phyloP scores from a whole-genome alignment of 495 filamentous ascomycete genomes.

The Tuber calosporum region DNA sequence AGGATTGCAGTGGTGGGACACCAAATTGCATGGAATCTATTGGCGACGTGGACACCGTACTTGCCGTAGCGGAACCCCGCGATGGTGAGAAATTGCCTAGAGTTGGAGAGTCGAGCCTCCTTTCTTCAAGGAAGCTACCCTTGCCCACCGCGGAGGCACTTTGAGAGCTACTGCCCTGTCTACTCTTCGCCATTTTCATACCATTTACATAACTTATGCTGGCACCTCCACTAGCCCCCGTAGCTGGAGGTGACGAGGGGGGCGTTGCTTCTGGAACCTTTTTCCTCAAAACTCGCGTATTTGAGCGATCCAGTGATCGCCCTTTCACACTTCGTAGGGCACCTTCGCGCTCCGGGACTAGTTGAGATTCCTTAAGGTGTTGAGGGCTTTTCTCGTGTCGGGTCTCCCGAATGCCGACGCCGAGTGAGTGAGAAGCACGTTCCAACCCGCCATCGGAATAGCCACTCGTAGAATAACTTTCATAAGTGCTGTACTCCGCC shows the following conservation, averaged over 20 bases:
- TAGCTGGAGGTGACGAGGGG: neutral
- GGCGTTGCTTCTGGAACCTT: neutral
- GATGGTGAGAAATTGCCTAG: neutral
- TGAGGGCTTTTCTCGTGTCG: neutral
- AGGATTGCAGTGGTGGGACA: neutral
- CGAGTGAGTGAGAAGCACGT: neutral
- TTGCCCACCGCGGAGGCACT: neutral
- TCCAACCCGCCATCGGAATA: neutral
- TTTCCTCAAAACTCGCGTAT: neutral
- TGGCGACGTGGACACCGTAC: neutral
- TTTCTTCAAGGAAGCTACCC: neutral
- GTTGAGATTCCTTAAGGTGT: neutral
- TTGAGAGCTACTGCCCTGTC: neutral
- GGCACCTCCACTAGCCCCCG: neutral
- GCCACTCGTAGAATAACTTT: conserved; percentile 1
- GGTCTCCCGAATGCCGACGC: neutral
- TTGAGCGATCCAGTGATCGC: neutral
- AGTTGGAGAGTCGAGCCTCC: neutral
- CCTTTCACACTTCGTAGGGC: neutral
- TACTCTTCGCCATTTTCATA: neutral
- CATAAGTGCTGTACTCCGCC: conserved; percentile 22
- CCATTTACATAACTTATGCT: neutral
- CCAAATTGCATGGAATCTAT: conserved; percentile 1
- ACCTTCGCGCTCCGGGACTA: neutral
- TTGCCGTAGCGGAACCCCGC: neutral